Conservation (phyloP, 129 eudicot genomes). For the Rutidosis leptorrhynchoides region DNA sequence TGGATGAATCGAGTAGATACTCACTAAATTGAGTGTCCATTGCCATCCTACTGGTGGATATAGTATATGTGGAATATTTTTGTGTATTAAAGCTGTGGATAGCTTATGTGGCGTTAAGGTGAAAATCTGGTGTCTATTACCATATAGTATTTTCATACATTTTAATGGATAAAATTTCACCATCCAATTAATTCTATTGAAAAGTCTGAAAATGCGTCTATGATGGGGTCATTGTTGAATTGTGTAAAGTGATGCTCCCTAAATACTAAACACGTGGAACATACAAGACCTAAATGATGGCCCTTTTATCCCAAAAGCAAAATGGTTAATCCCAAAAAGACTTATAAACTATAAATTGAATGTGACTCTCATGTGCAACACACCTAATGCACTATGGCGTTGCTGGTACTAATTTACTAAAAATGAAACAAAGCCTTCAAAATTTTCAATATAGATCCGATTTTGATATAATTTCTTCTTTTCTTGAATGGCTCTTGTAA, state of each 20-base stretch:
- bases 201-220: neutral
- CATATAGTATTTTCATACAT: neutral
- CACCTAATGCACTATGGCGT: neutral
- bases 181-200: constrained; percentile 11
- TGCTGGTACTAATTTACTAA: neutral
- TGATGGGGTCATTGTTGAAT: constrained; percentile 26
- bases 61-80: too few relatives aligned
- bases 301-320: constrained; percentile 31
- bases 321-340: constrained; percentile 22
- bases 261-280: constrained; percentile 7
- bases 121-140: neutral
- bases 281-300: constrained; percentile 26
- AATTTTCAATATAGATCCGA: too few relatives aligned
- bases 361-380: constrained; percentile 31
- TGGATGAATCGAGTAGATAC: too few relatives aligned
- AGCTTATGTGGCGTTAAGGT: neutral
- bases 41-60: too few relatives aligned
- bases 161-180: neutral
- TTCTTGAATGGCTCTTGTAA: too few relatives aligned
- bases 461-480: too few relatives aligned
- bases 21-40: too few relatives aligned
- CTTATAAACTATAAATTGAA: constrained; percentile 20
- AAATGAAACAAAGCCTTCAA: too few relatives aligned
- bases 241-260: constrained; percentile 30
- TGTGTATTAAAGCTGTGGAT: neutral